Percentiles rank a stretch among this genome's conserved stretches.
Evolutionary conservation across 371 early-diverging fungal genomes (phyloP).

Genomic region (Saksenaea vasiformis): DNA sequence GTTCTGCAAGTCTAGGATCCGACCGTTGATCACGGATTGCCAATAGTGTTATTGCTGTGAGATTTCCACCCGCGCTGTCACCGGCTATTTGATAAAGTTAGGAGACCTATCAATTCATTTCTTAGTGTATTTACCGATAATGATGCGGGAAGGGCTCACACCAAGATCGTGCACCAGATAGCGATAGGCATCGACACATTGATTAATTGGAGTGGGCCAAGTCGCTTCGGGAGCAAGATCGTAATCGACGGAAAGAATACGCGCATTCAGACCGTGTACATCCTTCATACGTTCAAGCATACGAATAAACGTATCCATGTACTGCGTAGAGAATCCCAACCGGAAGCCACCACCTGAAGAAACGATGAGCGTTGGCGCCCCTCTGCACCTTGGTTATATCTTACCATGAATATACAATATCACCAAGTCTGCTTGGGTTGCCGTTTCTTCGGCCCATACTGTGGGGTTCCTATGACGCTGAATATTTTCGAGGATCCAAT

Average conservation of each 20-base stretch:
- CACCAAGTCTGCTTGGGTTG: conserved; percentile 11
- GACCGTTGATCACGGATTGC: not conserved
- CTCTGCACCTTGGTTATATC: not conserved
- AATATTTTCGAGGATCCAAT: conserved; percentile 16
- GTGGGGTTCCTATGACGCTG: conserved; percentile 3
- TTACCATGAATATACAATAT: conserved; percentile 30
- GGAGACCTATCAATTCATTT: not conserved
- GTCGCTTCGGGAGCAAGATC: conserved; percentile 23
- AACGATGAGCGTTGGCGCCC: not conserved
- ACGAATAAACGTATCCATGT: conserved; percentile 16
- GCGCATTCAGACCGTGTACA: conserved; percentile 9
- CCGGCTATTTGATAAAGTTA: not conserved
- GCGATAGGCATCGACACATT: conserved; percentile 34
- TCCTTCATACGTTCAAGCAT: conserved; percentile 13
- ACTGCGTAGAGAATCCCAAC: conserved; percentile 17
- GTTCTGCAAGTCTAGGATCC: not conserved
- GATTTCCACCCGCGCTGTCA: conserved; percentile 14
- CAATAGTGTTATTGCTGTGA: not conserved
- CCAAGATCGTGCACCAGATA: conserved; percentile 28
- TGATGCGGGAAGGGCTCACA: conserved; percentile 26
- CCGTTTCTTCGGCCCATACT: conserved; percentile 10
- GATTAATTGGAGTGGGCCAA: conserved; percentile 27
- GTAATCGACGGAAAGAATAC: conserved; percentile 28
- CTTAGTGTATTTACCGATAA: conserved; percentile 24
- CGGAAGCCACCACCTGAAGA: conserved; percentile 27